These are phyloP conservation scores for Craspedostauros australis DNA, from an alignment of 108 stramenopile genomes.

Conservation along the genomic window DNA sequence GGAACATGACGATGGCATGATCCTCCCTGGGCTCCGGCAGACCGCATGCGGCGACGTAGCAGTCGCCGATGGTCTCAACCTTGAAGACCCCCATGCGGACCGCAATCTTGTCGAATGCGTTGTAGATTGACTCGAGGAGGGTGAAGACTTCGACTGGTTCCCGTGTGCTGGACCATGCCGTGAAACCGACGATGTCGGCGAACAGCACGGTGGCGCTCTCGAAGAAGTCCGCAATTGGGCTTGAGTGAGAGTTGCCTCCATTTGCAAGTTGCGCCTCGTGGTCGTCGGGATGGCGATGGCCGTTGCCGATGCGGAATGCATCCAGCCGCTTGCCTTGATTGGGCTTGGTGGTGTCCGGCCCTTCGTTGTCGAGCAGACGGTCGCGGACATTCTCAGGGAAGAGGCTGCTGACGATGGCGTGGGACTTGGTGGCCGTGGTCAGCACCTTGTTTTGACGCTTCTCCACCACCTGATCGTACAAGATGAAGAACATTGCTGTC, in stretches of 20 bases:
- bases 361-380: too few relatives aligned
- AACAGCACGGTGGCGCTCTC: too few relatives aligned
- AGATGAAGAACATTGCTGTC: conserved; percentile 31
- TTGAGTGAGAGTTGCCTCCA: too few relatives aligned
- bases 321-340: not conserved
- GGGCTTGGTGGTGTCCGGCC: not conserved
- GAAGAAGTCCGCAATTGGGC: too few relatives aligned
- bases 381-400: conserved; percentile 43
- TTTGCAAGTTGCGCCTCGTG: too few relatives aligned
- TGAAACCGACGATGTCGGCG: too few relatives aligned
- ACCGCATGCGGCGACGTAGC: conserved; percentile 25
- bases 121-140: conserved; percentile 2
- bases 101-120: conserved; percentile 1
- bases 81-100: conserved; percentile 1
- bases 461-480: conserved; percentile 49
- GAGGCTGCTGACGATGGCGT: conserved; percentile 39
- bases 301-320: too few relatives aligned
- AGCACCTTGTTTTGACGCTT: conserved; percentile 37
- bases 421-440: conserved; percentile 20
- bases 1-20: not conserved
- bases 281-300: too few relatives aligned
- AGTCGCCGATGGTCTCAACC: conserved; percentile 18
- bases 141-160: conserved; percentile 5
- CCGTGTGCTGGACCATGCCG: conserved; percentile 2
- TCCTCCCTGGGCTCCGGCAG: conserved; percentile 28